Conservation (phyloP, 192 early-diverging fungal genomes). For the Mortierella claussenii region DNA sequence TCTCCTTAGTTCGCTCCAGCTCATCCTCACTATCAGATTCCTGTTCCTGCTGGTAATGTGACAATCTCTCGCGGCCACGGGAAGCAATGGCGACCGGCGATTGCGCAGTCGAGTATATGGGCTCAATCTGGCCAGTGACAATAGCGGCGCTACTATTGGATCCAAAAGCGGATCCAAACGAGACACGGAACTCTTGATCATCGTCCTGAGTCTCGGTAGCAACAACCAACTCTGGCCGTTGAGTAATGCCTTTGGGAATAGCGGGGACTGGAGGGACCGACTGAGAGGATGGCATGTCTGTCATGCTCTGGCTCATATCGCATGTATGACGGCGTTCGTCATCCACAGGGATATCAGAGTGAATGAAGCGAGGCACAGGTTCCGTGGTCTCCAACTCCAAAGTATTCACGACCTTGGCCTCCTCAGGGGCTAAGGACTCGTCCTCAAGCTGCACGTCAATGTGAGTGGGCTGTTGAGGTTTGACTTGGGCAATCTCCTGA, state of each 20-base stretch:
- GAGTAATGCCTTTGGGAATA: conserved; percentile 13
- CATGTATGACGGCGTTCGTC: conserved; percentile 49
- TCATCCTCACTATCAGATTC: neutral
- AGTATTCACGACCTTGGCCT: too few relatives aligned
- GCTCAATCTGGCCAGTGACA: conserved; percentile 14
- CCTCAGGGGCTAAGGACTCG: neutral
- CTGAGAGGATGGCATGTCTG: conserved; percentile 5
- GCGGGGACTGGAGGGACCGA: conserved; percentile 35
- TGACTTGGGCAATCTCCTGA: conserved; percentile 9
- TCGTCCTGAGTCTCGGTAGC: neutral
- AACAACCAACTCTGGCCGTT: neutral
- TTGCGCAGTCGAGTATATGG: neutral
- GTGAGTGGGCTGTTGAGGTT: conserved; percentile 3
- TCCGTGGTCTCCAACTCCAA: conserved; percentile 7
- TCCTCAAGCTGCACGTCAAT: neutral
- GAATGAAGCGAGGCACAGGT: conserved; percentile 14
- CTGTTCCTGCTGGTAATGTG: neutral
- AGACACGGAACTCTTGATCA: conserved; percentile 11
- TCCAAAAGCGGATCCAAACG: conserved; percentile 35
- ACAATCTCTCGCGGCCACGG: neutral
- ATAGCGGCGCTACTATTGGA: neutral
- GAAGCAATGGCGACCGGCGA: neutral
- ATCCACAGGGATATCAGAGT: conserved; percentile 28
- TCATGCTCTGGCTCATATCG: conserved; percentile 45
- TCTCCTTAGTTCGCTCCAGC: neutral